phyloP scores from a whole-genome alignment of 768 basidiomycete species.

The Pholiota conissans region DNA sequence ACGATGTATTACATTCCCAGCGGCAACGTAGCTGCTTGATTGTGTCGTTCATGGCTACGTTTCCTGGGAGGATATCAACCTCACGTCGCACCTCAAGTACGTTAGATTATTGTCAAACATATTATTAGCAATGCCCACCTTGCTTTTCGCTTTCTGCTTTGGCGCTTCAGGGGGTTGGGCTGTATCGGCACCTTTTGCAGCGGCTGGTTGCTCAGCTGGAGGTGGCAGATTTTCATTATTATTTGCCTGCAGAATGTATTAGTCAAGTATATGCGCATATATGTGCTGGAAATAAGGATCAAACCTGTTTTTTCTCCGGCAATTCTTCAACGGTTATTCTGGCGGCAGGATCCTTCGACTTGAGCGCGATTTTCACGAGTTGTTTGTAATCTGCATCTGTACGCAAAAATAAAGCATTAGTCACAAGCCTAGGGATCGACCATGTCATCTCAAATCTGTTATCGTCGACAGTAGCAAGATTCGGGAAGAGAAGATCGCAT shows the following conservation, averaged over 20 bases:
- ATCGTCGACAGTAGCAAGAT: conserved; percentile 2
- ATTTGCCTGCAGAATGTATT: neutral
- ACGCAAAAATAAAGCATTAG: conserved; percentile 1
- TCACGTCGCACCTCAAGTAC: conserved; percentile 6
- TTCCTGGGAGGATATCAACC: conserved; percentile 14
- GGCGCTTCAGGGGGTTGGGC: no score
- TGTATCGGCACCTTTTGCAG: neutral
- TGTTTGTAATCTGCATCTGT: conserved; percentile 5
- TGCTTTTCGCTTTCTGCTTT: neutral
- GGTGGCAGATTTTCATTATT: neutral
- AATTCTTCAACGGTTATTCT: neutral
- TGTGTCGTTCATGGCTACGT: conserved; percentile 11
- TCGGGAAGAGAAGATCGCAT: neutral
- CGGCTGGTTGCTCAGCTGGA: neutral
- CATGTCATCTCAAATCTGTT: conserved; percentile 6
- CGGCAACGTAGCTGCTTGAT: conserved; percentile 8
- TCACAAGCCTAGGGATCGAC: neutral
- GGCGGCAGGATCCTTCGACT: neutral
- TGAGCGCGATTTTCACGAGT: conserved; percentile 8
- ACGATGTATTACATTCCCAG: conserved; percentile 15
- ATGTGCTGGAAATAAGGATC: neutral
- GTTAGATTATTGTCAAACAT: neutral
- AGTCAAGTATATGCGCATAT: neutral
- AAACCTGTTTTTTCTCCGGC: neutral
- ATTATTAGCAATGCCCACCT: no score